Base-by-base conservation (phyloP, 1,284 basidiomycete species). In the Clitocybe nebularis region DNA sequence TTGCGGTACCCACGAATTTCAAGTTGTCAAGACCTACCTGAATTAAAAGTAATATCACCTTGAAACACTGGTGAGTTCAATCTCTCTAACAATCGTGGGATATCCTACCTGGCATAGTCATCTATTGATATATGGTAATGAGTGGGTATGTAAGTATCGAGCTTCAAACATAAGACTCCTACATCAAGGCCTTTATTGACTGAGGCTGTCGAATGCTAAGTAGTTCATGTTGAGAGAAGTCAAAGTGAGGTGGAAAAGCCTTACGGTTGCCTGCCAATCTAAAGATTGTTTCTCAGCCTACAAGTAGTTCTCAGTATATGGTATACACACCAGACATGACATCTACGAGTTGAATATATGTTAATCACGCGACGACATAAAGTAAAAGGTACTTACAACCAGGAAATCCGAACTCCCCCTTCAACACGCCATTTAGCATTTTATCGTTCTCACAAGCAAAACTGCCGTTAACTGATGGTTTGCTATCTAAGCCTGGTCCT, bases 321-420 rank as follows among this genome's bases (percentile, higher is more conserved):
- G 29, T 32, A 5, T 9, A 45, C 56, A 25, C 41, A 64, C 81
- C 82, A 44, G 69, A 72, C 63, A 77, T 69, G 39, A 81, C 68
- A 52, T 74, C 71, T 70, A 21, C 19, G 9, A 19, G 0, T 3
- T 16, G 10, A 13, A 4, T 26, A 9, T 24, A 32, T 24, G 36
- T 16, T 10, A 13, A 6, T 29, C 16, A 17, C 7, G 11, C 10
- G 13, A 37, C 28, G 16, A 5, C 19, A 3, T 5, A 14, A 16
- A 17, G 13, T 14, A 32, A 32, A 16, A 8, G 6, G 29, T 16
- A 32, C 75, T 57, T 51, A 78, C 75, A 84, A 42, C 85, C 85
- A 51, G 80, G 77, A 66, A 86, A 89, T 0, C 77, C 79, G 39
- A 84, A 72, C 60, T 90, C 85, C 13, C 71, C 72, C 64, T 89